Conservation (phyloP, 2,329 filamentous ascomycete genomes). For the Fusarium napiforme region DNA sequence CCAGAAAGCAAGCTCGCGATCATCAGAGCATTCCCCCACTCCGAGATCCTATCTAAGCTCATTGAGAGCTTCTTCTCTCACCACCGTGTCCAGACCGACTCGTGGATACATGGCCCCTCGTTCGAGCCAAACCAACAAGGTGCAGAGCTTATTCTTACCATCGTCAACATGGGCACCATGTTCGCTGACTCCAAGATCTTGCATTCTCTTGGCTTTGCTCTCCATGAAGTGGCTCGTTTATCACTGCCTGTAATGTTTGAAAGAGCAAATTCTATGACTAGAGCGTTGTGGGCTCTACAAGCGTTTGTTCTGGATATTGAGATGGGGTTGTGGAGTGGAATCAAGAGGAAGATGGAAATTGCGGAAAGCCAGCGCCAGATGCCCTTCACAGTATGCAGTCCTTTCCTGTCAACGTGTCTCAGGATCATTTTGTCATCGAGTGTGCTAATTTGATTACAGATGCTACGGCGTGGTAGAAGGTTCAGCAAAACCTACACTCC, state of each 20-base stretch:
- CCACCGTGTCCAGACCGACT: neutral
- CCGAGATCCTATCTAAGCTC: neutral
- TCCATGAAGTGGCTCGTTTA: neutral
- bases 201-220: neutral
- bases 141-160: neutral
- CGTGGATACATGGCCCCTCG: neutral
- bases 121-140: neutral
- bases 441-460: neutral
- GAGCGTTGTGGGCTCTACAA: neutral
- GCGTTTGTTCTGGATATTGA: neutral
- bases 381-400: neutral
- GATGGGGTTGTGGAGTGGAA: neutral
- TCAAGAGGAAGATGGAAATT: neutral
- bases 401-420: rapidly evolving
- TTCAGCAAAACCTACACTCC: neutral
- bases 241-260: neutral
- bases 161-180: neutral
- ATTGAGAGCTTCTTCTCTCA: constrained; percentile 1
- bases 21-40: neutral
- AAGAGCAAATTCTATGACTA: neutral
- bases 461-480: neutral
- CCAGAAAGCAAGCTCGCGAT: neutral
- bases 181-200: neutral
- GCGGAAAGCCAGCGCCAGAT: neutral
- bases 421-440: rapidly evolving